Evolutionary conservation across 306 rosid genomes (phyloP), one percentile per base, ranked within the genome.

Genomic region (apple (Malus domestica)): DNA sequence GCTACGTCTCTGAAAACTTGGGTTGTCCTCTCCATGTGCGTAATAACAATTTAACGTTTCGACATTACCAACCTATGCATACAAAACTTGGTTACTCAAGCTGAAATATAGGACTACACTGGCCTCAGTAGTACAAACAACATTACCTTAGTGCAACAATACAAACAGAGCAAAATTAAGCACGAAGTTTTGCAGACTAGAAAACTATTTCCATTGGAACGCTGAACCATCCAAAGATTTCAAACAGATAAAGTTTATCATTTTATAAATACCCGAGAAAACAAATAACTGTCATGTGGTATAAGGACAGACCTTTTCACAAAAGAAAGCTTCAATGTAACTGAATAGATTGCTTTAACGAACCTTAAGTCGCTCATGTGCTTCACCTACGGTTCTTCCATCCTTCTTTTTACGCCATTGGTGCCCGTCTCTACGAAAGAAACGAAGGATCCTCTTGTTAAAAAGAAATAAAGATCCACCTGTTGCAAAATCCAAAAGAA

Each of bases 321-420:
- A 40, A 29, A 60, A 18, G 62, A 15, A 64, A 68, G 68, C 57
- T 66, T 74, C 65, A 62, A 46, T 59, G 42, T 32, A 74, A 80
- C 67, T 60, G 44, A 45, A 73, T 16, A 73, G 65, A 73, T 49
- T 42, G 15, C 70, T 80, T 32, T 23, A 42, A 67, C 72, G 30
- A 76, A 95, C 99, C 99, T 96, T 96, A 80, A 96, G 99, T 51
- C 93, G 88, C 77, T 96, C 99, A 45, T 96, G 99, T 29, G 96
- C 99, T 88, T 96, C 99, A 23, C 93, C 88, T 44, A 96, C 98
- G 33, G 97, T 85, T 86, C 82, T 87, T 70, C 98, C 98, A 76
- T 92, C 93, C 84, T 40, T 96, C 90, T 96, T 96, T 81, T 92
- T 96, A 71, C 99, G 90, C 98, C 99, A 96, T 62, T 58, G 84